Percentiles rank a stretch among this genome's conserved stretches.
phyloP scores from a whole-genome alignment of 75 land plant genomes.

The Azolla pinnata region DNA sequence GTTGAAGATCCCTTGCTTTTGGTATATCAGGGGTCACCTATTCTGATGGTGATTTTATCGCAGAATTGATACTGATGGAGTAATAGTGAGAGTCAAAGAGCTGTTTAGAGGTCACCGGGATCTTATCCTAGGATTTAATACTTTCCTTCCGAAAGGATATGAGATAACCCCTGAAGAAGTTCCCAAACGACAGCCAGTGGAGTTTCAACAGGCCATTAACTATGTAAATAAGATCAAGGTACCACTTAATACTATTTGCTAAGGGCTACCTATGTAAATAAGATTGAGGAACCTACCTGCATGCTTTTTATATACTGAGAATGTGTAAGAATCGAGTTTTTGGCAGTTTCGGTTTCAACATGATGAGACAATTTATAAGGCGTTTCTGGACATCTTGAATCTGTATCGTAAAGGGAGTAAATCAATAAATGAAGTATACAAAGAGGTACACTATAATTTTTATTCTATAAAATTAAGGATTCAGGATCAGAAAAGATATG shows the following conservation, averaged over 20 bases:
- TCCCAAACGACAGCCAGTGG: constrained; percentile 20
- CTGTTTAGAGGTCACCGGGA: constrained; percentile 21
- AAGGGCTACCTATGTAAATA: neutral
- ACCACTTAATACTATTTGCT: neutral
- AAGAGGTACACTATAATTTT: constrained; percentile 16
- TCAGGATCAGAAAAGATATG: too few species aligned
- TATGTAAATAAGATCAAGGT: constrained; percentile 38
- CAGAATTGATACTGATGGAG: constrained; percentile 26
- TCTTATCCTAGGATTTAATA: constrained; percentile 25
- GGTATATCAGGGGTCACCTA: neutral
- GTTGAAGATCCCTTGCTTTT: neutral
- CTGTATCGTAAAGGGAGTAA: constrained; percentile 29
- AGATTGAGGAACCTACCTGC: neutral
- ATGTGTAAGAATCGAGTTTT: neutral
- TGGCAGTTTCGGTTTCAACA: constrained; percentile 16
- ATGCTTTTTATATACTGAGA: neutral
- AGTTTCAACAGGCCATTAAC: constrained; percentile 35
- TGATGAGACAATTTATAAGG: constrained; percentile 27
- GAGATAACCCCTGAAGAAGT: constrained; percentile 26
- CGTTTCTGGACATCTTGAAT: constrained; percentile 30
- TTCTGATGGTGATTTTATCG: neutral
- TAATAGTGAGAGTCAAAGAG: constrained; percentile 28
- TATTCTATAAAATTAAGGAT: neutral
- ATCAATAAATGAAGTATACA: constrained; percentile 26
- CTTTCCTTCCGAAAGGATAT: constrained; percentile 25